Conservation (phyloP, 1,284 basidiomycete genomes). For the Boletellus sp. region DNA sequence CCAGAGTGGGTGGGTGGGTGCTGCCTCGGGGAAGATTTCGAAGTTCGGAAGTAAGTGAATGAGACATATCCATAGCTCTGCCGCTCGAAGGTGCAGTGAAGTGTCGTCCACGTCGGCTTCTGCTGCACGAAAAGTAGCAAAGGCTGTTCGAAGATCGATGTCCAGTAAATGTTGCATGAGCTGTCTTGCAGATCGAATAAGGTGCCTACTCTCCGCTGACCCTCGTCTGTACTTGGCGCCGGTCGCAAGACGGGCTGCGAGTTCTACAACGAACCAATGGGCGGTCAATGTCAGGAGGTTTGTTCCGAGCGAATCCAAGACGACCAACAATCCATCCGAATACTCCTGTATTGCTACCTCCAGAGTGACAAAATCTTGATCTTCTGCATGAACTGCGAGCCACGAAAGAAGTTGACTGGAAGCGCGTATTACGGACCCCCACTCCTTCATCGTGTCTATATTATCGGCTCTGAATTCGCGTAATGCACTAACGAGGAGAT, state of each 20-base stretch:
- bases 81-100: constrained; percentile 36
- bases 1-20: constrained; percentile 44
- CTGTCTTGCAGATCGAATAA: constrained; percentile 22
- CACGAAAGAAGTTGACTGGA: constrained; percentile 43
- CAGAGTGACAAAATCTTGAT: constrained; percentile 34
- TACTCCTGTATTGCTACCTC: constrained; percentile 36
- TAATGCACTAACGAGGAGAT: constrained; percentile 40
- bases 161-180: constrained; percentile 53
- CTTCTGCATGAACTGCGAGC: constrained; percentile 34
- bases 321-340: constrained; percentile 38
- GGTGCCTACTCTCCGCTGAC: constrained; percentile 28
- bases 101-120: constrained; percentile 36
- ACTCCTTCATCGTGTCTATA: constrained; percentile 32
- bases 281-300: constrained; percentile 41
- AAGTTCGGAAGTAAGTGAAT: constrained; percentile 50
- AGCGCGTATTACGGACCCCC: constrained; percentile 37
- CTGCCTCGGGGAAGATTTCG: constrained; percentile 11
- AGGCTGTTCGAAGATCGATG: constrained; percentile 50
- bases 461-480: constrained; percentile 25
- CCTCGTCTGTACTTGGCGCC: constrained; percentile 26
- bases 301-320: constrained; percentile 36
- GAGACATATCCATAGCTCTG: constrained; percentile 77
- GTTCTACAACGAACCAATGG: constrained; percentile 63
- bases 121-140: constrained; percentile 39
- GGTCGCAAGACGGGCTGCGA: constrained; percentile 41